Evolutionary conservation across 202 grass and related monocot genomes (phyloP), one percentile per base, ranked within the genome.

Genomic region (Zizania palustris): DNA sequence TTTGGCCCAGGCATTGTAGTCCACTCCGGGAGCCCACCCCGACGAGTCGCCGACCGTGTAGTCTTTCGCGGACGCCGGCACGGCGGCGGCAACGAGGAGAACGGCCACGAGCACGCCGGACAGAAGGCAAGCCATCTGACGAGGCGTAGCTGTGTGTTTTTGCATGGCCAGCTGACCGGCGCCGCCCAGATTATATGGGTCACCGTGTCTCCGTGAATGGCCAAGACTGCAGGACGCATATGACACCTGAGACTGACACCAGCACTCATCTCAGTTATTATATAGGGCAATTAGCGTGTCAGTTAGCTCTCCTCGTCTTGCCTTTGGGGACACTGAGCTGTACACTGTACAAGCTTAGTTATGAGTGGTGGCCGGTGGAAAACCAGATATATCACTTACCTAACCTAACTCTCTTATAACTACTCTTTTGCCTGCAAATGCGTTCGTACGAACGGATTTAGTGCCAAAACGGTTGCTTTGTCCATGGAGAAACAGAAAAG

Each of bases 1-100:
- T 7, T 72, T 76, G 70, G 84, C 78, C 89, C 89, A 92, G 37
- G 79, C 74, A 1, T 36, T 49, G 63, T 85, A 92, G 63, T 92
- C 89, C 14, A 74, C 79, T 0, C 85, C 73, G 28, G 65, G 39
- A 13, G 69, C 75, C 89, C 89, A 92, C 63, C 85, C 89, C 67
- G 80, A 73, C 10, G 81, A 74, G 71, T 73, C 89, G 3, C 86
- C 83, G 9, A 92, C 89, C 12, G 69, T 54, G 83, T 88, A 88
- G 38, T 85, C 85, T 3, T 79, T 83, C 3, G 74, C 89, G 0
- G 84, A 63, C 57, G 77, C 85, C 42, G 80, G 89, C 77, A 51
- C 49, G 4, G 39, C 55, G 37, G 20, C 60, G 40, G 7, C 65
- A 42, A 72, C 16, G 65, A 73, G 28, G 45, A 76, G 50, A 54